Evolutionary conservation across 164 flowering plant species (phyloP), one percentile per base, ranked within the genome.

Genomic region (Macadamia integrifolia): DNA sequence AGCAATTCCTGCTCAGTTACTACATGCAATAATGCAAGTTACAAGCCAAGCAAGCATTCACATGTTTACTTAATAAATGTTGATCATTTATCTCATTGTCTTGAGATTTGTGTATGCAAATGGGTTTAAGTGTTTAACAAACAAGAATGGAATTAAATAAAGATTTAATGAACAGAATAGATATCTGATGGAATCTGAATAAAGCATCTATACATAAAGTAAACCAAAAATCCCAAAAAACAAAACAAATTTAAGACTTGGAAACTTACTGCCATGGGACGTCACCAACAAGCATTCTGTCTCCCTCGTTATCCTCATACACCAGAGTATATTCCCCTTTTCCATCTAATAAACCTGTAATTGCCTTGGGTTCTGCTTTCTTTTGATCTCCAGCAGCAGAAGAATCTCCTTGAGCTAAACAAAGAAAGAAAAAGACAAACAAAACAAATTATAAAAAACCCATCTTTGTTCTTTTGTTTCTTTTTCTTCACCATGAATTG

Each of bases 321-420:
- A 90, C 96, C 52, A 94, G 82, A 13, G 97, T 92, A 80, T 92
- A 94, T 82, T 92, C 98, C 42, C 99, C 97, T 68, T 81, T 86
- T 28, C 99, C 91, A 52, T 87, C 96, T 73, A 92, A 76, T 60
- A 90, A 71, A 30, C 90, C 96, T 1, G 87, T 85, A 52, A 90
- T 86, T 8, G 80, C 71, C 66, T 73, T 81, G 75, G 73, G 83
- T 58, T 75, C 87, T 63, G 70, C 69, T 56, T 79, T 84, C 76
- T 75, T 83, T 70, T 77, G 74, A 50, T 69, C 77, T 75, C 82
- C 87, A 81, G 74, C 66, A 67, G 68, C 80, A 69, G 74, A 70
- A 66, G 88, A 72, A 72, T 89, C 92, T 63, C 71, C 82, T 87
- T 92, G 96, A 74, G 93, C 99, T 94, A 62, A 66, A 80, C 50